Evolutionary conservation across 257 asterid genomes (phyloP), one percentile per base, ranked within the genome.

Genomic region (Orobanche coerulescens): DNA sequence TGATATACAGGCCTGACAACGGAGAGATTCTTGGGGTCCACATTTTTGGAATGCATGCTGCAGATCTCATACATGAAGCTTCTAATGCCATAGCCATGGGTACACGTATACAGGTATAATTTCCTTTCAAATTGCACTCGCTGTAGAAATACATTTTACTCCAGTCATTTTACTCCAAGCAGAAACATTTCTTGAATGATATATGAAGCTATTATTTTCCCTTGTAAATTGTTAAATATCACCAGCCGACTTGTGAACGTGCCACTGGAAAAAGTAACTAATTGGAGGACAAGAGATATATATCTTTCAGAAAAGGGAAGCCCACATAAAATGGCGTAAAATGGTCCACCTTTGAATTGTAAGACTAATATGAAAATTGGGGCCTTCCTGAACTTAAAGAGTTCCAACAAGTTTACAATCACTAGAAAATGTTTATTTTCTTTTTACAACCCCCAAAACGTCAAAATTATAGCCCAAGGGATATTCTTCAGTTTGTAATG

Each of bases 11-110:
- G 76, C 94, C 94, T 23, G 96, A 88, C 76, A 85, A 75, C 68
- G 96, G 96, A 15, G 96, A 83, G 85, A 88, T 88, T 73, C 94
- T 88, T 23, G 96, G 96, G 70, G 96, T 88, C 71, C 96, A 88
- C 67, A 85, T 88, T 60, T 85, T 88, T 76, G 96, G 96, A 44
- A 34, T 85, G 85, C 96, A 88, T 69, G 96, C 96, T 15, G 96
- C 96, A 51, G 96, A 88, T 81, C 96, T 88, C 72, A 88, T 88
- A 56, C 96, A 88, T 52, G 96, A 88, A 79, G 95, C 95, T 31
- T 88, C 96, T 50, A 88, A 88, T 68, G 94, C 96, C 53, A 88
- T 88, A 67, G 94, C 95, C 62, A 19, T 88, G 90, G 96, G 96
- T 57, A 85, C 94, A 50, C 84, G 77, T 58, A 68, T 88, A 66